A percentile compares a stretch with the other conserved stretches of the same genome.
Evolutionary conservation across 352 stramenopile species (phyloP).

Genomic region (Globisporangium viniferum): DNA sequence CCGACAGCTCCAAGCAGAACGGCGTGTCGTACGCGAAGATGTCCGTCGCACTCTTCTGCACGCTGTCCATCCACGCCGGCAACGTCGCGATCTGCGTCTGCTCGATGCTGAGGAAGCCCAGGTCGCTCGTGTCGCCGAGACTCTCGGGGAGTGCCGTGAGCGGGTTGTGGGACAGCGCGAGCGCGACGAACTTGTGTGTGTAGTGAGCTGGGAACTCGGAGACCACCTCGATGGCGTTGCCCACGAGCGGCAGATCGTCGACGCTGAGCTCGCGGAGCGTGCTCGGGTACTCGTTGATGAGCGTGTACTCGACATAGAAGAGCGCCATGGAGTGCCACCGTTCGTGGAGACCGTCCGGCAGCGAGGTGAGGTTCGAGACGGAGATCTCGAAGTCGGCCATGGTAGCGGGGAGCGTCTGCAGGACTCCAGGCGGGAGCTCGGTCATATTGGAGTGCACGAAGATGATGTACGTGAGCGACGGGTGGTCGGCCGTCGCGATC

Average conservation of each 20-base stretch:
- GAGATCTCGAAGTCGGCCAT: slow-evolving; percentile 35
- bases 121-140: slow-evolving; percentile 18
- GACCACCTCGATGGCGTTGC: slow-evolving; percentile 25
- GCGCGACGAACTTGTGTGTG: slow-evolving; percentile 15
- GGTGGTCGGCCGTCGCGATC: slow-evolving; percentile 28
- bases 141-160: slow-evolving; percentile 21
- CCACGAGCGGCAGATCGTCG: slow-evolving; percentile 32
- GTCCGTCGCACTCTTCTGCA: slow-evolving; percentile 21
- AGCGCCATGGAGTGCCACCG: slow-evolving; percentile 20
- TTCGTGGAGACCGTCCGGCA: slow-evolving; percentile 22
- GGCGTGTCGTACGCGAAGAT: slow-evolving; percentile 26
- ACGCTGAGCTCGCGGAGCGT: slow-evolving; percentile 15
- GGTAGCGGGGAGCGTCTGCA: slow-evolving; percentile 28
- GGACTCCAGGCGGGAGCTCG: slow-evolving; percentile 30
- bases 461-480: slow-evolving; percentile 37
- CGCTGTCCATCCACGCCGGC: slow-evolving; percentile 28
- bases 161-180: slow-evolving; percentile 27
- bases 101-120: slow-evolving; percentile 37
- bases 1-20: slow-evolving; percentile 19
- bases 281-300: slow-evolving; percentile 6
- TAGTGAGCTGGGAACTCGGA: slow-evolving; percentile 20
- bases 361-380: slow-evolving; percentile 23
- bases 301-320: slow-evolving; percentile 25
- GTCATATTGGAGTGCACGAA: slow-evolving; percentile 51
- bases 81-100: slow-evolving; percentile 22